Conservation (phyloP, 345 rosid genomes). For the Citrus reticulata region DNA sequence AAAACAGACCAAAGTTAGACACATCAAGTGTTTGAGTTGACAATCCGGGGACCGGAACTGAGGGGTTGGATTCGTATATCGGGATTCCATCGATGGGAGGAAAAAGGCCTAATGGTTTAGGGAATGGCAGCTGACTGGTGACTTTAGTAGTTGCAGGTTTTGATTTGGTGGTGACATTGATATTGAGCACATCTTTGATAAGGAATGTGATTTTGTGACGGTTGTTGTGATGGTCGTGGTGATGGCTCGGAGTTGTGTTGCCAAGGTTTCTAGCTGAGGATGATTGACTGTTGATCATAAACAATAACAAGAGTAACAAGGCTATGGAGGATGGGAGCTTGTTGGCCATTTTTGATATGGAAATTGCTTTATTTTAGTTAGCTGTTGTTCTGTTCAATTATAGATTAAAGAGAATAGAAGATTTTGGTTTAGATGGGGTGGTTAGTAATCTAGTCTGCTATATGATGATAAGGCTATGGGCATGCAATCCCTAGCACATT, state of each 20-base stretch:
- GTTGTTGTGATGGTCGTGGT: constrained; percentile 2
- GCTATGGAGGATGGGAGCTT: background rate
- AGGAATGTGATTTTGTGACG: constrained; percentile 38
- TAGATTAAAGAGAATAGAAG: constrained; percentile 4
- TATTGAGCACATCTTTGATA: constrained; percentile 38
- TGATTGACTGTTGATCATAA: constrained; percentile 16
- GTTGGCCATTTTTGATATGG: constrained; percentile 5
- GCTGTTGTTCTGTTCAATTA: background rate
- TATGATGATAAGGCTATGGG: no score
- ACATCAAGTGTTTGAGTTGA: constrained; percentile 29
- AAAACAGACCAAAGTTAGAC: constrained; percentile 25
- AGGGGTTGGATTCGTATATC: constrained; percentile 24
- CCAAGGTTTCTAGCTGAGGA: constrained; percentile 34
- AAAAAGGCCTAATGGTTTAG: constrained; percentile 42
- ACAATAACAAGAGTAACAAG: constrained; percentile 13
- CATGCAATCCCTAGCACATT: no score
- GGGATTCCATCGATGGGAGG: constrained; percentile 53
- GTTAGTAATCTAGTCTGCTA: background rate
- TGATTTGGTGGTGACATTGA: constrained; percentile 25
- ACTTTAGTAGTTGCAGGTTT: constrained; percentile 25
- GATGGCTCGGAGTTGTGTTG: constrained; percentile 8
- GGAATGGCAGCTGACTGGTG: constrained; percentile 37
- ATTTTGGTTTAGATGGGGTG: constrained; percentile 12
- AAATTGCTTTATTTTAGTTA: background rate
- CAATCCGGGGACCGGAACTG: constrained; percentile 3